These are phyloP conservation scores for Pseudotulostoma volvatum DNA, from an alignment of 495 filamentous ascomycete genomes.

Conservation along the genomic window DNA sequence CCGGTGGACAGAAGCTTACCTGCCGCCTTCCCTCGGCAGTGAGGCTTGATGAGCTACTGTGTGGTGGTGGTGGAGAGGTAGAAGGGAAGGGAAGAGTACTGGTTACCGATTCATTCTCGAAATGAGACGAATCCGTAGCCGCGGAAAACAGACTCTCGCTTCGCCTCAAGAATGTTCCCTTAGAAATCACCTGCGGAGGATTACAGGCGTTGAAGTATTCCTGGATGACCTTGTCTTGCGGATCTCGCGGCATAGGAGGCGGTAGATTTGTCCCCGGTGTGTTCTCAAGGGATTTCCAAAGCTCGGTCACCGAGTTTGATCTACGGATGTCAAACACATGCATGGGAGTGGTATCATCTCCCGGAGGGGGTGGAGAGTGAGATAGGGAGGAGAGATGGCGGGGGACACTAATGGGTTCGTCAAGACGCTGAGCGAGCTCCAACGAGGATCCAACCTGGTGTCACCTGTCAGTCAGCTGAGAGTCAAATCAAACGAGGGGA, in stretches of 20 bases:
- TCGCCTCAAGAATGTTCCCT: not conserved
- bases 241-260: too few species aligned
- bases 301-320: constrained; percentile 25
- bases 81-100: too few species aligned
- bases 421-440: constrained; percentile 33
- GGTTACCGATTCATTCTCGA: too few species aligned
- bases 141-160: too few species aligned
- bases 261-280: too few species aligned
- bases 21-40: not conserved
- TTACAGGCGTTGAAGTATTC: not conserved
- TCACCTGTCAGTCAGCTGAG: too few species aligned
- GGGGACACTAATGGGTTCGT: constrained; percentile 21
- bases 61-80: too few species aligned
- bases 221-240: too few species aligned
- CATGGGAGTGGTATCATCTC: constrained; percentile 14
- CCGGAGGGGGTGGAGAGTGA: constrained; percentile 1
- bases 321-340: constrained; percentile 34
- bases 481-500: too few species aligned
- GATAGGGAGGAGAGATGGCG: not conserved
- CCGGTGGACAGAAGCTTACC: not conserved
- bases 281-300: constrained; percentile 22
- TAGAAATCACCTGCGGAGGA: not conserved
- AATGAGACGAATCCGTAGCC: too few species aligned
- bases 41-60: not conserved
- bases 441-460: constrained; percentile 35